These are phyloP conservation scores for Aspergillus hiratsukae DNA, from an alignment of 2,329 filamentous ascomycete genomes.

Conservation along the genomic window DNA sequence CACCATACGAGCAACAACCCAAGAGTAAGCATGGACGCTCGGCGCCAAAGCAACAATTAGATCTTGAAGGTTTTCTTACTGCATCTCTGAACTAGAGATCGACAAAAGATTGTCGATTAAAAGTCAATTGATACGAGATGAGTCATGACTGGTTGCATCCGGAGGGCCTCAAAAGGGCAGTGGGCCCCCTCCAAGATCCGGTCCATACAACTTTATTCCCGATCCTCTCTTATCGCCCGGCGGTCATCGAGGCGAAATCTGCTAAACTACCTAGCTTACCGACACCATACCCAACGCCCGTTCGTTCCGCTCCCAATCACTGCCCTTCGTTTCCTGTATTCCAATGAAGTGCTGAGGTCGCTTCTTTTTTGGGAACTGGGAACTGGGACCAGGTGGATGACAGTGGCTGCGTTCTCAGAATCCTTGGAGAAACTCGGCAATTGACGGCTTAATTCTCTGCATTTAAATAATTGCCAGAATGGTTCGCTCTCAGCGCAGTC, in stretches of 20 bases:
- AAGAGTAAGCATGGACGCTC: too few species aligned
- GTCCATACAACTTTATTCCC: slow-evolving; percentile 5
- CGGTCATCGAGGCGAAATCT: slow-evolving; percentile 1
- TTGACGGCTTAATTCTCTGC: neutral
- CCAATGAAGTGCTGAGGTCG: neutral
- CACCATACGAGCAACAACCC: too few species aligned
- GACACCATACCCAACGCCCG: neutral
- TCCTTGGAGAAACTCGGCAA: neutral
- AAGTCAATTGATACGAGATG: neutral
- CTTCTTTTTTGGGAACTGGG: neutral
- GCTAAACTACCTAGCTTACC: neutral
- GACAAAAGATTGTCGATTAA: neutral
- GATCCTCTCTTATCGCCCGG: neutral
- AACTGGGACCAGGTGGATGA: neutral
- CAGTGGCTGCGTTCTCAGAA: neutral
- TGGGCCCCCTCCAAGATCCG: slow-evolving; percentile 1
- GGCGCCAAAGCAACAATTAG: too few species aligned
- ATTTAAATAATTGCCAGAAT: slow-evolving; percentile 15
- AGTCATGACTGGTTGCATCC: neutral
- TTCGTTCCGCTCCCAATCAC: slow-evolving; percentile 5
- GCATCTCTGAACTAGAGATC: too few species aligned
- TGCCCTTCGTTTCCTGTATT: slow-evolving; percentile 3
- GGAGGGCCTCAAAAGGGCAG: neutral
- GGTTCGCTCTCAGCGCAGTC: slow-evolving; percentile 25
- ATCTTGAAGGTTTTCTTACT: neutral